These are phyloP conservation scores for Eragrostis tef DNA, from an alignment of 202 grass and related monocot species.

Conservation along the genomic window DNA sequence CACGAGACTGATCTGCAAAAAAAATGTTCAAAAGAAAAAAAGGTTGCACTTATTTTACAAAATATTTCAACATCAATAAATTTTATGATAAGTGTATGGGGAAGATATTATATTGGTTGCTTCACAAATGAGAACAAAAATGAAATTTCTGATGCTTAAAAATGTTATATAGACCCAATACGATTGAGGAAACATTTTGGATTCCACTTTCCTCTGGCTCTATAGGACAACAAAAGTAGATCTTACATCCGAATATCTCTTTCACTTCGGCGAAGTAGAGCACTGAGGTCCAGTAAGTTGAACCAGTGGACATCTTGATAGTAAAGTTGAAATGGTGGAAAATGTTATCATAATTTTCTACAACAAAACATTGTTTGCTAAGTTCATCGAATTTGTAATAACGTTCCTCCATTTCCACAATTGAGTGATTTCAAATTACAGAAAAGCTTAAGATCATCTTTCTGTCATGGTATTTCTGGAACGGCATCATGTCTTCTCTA, in stretches of 20 bases:
- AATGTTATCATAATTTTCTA: not conserved
- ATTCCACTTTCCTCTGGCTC: not conserved
- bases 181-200: not conserved
- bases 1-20: too few species aligned
- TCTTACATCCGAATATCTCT: not conserved
- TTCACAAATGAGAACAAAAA: not conserved
- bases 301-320: not conserved
- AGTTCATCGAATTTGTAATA: conserved; percentile 16
- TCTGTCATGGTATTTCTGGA: not conserved
- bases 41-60: too few species aligned
- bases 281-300: not conserved
- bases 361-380: not conserved
- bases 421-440: not conserved
- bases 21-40: too few species aligned
- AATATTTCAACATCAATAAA: not conserved
- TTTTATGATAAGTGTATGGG: too few species aligned
- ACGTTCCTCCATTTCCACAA: not conserved
- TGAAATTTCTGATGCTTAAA: not conserved
- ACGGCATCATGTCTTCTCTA: conserved; percentile 17
- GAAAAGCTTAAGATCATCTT: conserved; percentile 24
- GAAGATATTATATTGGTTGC: not conserved
- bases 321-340: conserved; percentile 28
- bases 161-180: too few species aligned
- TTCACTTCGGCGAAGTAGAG: too few species aligned
- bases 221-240: conserved; percentile 1